Evolutionary conservation across 208 protist species (phyloP).

Genomic region (Wallacemonas sp.): DNA sequence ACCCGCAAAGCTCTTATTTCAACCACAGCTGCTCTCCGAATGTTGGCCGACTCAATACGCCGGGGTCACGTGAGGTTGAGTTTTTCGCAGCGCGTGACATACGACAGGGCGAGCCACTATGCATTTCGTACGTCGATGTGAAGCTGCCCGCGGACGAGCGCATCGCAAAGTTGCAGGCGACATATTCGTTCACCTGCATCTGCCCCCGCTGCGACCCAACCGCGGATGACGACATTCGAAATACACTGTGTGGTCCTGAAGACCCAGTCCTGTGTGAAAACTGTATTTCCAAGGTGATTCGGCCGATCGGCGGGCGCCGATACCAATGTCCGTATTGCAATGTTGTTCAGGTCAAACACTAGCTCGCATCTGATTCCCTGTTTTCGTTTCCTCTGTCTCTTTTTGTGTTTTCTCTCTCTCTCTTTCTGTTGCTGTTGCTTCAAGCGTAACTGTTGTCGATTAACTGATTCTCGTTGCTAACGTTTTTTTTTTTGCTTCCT

Average conservation of each 20-base stretch:
- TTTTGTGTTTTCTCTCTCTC: conserved; percentile 14
- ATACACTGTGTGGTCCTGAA: conserved; percentile 19
- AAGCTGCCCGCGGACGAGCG: conserved; percentile 22
- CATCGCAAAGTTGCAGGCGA: conserved; percentile 27
- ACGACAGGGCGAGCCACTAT: conserved; percentile 28
- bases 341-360: conserved; percentile 16
- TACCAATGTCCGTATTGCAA: conserved; percentile 34
- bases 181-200: conserved; percentile 34
- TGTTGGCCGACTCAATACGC: conserved; percentile 27
- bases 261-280: conserved; percentile 25
- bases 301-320: conserved; percentile 14
- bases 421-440: neutral
- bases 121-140: conserved; percentile 46
- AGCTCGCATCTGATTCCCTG: neutral
- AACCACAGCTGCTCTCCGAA: conserved; percentile 49
- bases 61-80: conserved; percentile 16
- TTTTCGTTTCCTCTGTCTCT: conserved; percentile 4
- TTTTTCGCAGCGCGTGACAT: conserved; percentile 33
- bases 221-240: conserved; percentile 16
- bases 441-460: neutral
- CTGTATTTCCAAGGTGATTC: conserved; percentile 36
- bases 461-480: too few relatives aligned
- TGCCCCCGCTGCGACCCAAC: conserved; percentile 22
- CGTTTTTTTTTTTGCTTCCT: neutral
- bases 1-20: conserved; percentile 45